Conservation (phyloP, 2,329 filamentous ascomycete species). For the Neonectria sp. region DNA sequence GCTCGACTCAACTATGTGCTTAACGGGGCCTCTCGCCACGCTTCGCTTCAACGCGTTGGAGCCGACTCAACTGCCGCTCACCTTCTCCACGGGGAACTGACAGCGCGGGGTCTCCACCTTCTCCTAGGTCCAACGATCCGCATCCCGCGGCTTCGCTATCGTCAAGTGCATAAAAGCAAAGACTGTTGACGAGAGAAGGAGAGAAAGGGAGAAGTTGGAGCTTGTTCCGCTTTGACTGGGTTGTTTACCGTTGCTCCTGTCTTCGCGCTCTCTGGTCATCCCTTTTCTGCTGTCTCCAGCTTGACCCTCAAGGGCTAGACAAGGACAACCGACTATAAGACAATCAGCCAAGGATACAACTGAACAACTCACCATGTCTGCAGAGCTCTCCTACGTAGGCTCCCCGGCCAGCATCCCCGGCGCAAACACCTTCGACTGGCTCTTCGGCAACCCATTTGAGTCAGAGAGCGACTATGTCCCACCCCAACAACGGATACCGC, state of each 20-base stretch:
- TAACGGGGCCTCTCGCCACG: neutral
- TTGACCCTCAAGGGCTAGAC: no score
- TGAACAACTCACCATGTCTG: constrained; percentile 33
- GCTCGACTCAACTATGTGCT: neutral
- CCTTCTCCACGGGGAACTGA: constrained; percentile 23
- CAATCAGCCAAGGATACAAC: constrained; percentile 10
- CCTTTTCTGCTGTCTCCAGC: neutral
- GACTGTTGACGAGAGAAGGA: neutral
- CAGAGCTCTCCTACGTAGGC: constrained; percentile 36
- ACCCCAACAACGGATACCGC: constrained; percentile 48
- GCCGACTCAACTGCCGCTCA: constrained; percentile 29
- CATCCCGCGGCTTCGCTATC: constrained; percentile 26
- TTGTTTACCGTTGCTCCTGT: neutral
- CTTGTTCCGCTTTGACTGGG: neutral
- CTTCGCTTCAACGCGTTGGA: neutral
- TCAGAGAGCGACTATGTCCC: constrained; percentile 49
- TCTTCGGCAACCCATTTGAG: constrained; percentile 56
- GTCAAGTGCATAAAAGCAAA: constrained; percentile 8
- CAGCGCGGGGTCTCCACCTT: constrained; percentile 27
- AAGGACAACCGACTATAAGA: neutral
- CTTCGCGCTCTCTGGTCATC: neutral
- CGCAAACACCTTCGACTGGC: constrained; percentile 54
- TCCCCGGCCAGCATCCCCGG: constrained; percentile 38
- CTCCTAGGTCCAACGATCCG: constrained; percentile 13
- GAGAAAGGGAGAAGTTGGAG: neutral